Evolutionary conservation across 257 asterid species (phyloP).

Genomic region (Eustoma russellianum): DNA sequence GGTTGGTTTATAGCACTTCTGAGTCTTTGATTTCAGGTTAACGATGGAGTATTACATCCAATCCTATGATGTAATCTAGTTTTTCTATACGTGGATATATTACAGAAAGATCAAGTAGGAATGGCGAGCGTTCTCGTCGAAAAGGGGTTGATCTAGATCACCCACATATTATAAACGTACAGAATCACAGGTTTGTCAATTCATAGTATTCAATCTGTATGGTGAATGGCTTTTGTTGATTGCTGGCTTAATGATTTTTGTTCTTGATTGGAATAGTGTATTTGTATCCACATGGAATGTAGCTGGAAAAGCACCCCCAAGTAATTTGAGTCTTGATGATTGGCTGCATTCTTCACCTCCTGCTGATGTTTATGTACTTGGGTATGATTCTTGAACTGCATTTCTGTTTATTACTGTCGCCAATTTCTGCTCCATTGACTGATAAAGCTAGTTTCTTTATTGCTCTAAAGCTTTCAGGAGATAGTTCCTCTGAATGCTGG

Average conservation of each 20-base stretch:
- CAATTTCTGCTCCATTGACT: slow-evolving; percentile 5
- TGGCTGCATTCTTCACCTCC: slow-evolving; percentile 98
- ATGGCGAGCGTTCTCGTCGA: slow-evolving; percentile 52
- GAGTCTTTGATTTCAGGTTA: not conserved
- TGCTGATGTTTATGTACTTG: slow-evolving; percentile 96
- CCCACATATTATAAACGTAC: slow-evolving; percentile 89
- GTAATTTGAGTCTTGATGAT: slow-evolving; percentile 73
- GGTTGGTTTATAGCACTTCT: slow-evolving; percentile 25
- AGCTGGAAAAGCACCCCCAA: slow-evolving; percentile 86
- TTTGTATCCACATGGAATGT: slow-evolving; percentile 97
- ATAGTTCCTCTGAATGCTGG: slow-evolving; percentile 97
- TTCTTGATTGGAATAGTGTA: slow-evolving; percentile 34
- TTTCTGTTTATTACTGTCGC: not conserved
- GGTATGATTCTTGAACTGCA: slow-evolving; percentile 34
- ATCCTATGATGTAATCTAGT: not conserved
- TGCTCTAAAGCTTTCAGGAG: slow-evolving; percentile 71
- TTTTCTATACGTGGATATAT: slow-evolving; percentile 8
- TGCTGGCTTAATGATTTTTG: not conserved
- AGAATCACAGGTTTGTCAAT: slow-evolving; percentile 45
- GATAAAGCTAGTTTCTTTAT: slow-evolving; percentile 1
- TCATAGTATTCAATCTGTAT: slow-evolving; percentile 17
- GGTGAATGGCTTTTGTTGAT: not conserved
- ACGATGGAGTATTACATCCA: too few relatives aligned
- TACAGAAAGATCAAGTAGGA: slow-evolving; percentile 65
- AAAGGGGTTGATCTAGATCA: slow-evolving; percentile 82